Base-by-base conservation (phyloP, 768 basidiomycete species). In the Pleurotus ostreatus region DNA sequence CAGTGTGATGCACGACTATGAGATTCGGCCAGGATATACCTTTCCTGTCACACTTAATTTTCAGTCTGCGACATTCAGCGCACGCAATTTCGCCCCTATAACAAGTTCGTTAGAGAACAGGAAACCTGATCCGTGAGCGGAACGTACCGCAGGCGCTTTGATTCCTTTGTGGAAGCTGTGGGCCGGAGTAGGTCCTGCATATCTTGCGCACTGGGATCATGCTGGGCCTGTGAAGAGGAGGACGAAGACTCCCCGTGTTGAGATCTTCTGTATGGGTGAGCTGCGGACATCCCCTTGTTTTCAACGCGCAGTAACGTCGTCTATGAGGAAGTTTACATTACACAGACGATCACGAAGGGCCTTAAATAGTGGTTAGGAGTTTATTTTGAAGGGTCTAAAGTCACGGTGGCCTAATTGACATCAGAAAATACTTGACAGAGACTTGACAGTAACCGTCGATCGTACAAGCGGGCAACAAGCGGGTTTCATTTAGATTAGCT, bases 21-120 rank as follows among this genome's bases (percentile, higher is more conserved):
- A 9, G 30, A 12, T 13, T 37, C 30, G 11, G 30, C 13, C 13
- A 16, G 16, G 25, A 22, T 43, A 23, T 22, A 54, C 43, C 51
- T 3, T 61, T 70, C 52, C 64, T 71, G 62, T 73, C 72, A 54
- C 73, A 74, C 20, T 68, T 66, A 58, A 77, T 74, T 62, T 78
- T 79, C 15, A 79, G 65, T 54, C 76, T 64, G 16, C 74, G 69
- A 58, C 78, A 78, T 56, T 77, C 75, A 23, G 75, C 72, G 57
- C 75, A 77, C 3, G 74, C 74, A 34, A 77, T 75, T 55, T 77
- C 74, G 16, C 75, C 74, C 47, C 74, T 74, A 44, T 9, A 22
- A 41, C 46, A 43, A 40, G 30, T 60, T 47, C 25, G 34, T 48
- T 22, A 49, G 41, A 11, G 38, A 25, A 25, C 20, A 38, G 43